A percentile compares a stretch with the other conserved stretches of the same genome.
phyloP scores from a whole-genome alignment of 768 basidiomycete species.

The Myochromella boudieri region DNA sequence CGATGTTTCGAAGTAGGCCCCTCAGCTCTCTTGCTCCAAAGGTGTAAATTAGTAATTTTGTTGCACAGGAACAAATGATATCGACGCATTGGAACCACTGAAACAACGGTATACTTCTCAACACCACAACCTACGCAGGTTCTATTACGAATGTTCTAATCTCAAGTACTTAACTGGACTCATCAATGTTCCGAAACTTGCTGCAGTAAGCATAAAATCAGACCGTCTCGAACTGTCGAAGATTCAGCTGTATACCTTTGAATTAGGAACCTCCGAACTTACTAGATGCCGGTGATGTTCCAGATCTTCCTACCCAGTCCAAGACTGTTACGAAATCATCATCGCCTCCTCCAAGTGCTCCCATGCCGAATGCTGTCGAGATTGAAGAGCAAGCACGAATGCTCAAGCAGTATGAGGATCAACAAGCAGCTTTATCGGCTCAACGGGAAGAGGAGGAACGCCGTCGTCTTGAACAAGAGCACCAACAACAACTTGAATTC shows the following conservation, averaged over 20 bases:
- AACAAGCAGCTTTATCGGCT: conserved; percentile 84
- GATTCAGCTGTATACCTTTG: conserved; percentile 1
- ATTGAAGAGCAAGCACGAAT: conserved; percentile 91
- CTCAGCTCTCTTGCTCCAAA: background rate
- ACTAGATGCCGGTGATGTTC: conserved; percentile 75
- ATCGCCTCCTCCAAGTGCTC: conserved; percentile 68
- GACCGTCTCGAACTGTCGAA: too few species aligned
- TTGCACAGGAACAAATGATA: conserved; percentile 76
- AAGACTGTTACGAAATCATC: conserved; percentile 58
- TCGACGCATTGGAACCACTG: conserved; percentile 87
- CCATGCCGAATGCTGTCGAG: conserved; percentile 67
- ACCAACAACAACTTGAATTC: conserved; percentile 82
- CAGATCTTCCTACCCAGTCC: conserved; percentile 84
- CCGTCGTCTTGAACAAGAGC: conserved; percentile 72
- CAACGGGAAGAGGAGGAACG: conserved; percentile 84
- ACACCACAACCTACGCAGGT: conserved; percentile 91
- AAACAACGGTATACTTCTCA: conserved; percentile 86
- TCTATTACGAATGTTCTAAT: conserved; percentile 99
- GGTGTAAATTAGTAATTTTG: conserved; percentile 9
- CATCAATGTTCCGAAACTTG: conserved; percentile 97
- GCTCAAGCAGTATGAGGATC: conserved; percentile 95
- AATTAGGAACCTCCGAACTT: conserved; percentile 94
- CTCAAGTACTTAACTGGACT: conserved; percentile 96
- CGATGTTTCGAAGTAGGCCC: conserved; percentile 86
- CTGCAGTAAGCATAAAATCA: conserved; percentile 60